Conservation (phyloP, 768 basidiomycete genomes). For the Tephrocybe rancida region DNA sequence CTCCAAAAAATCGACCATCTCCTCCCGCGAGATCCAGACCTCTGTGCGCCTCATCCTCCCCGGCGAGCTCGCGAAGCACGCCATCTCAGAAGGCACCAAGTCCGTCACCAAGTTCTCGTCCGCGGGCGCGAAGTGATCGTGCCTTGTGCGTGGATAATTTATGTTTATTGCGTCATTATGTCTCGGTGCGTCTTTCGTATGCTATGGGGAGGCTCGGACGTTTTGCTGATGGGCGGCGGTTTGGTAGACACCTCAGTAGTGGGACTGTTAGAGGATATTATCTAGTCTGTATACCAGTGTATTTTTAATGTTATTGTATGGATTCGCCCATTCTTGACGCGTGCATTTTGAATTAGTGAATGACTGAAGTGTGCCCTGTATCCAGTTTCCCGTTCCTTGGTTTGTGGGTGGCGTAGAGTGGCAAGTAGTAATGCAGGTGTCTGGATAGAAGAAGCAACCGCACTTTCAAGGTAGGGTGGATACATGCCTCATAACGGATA, state of each 20-base stretch:
- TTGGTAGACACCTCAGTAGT: slow-evolving; percentile 10
- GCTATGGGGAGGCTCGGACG: too few species aligned
- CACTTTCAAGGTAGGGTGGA: too few species aligned
- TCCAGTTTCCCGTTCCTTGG: too few species aligned
- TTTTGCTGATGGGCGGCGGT: fast-evolving
- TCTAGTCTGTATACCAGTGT: slow-evolving; percentile 22
- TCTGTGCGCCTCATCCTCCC: slow-evolving; percentile 94
- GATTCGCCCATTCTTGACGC: neutral
- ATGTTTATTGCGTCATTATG: slow-evolving; percentile 6
- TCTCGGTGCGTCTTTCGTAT: slow-evolving; percentile 7
- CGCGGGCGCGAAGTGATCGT: slow-evolving; percentile 52
- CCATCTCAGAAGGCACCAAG: slow-evolving; percentile 90
- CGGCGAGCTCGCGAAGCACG: slow-evolving; percentile 97
- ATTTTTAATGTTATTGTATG: slow-evolving; percentile 16
- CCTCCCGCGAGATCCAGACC: slow-evolving; percentile 97
- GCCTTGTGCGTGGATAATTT: neutral
- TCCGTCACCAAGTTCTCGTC: slow-evolving; percentile 63
- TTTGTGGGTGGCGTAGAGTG: too few species aligned
- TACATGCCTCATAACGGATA: too few species aligned
- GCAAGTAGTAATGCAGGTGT: too few species aligned
- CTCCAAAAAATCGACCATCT: slow-evolving; percentile 99
- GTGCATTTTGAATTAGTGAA: too few species aligned
- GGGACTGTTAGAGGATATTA: slow-evolving; percentile 15
- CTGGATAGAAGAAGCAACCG: too few species aligned
- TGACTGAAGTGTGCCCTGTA: too few species aligned